Percentiles rank a stretch among this genome's conserved stretches.
Conservation (phyloP, 164 flowering plant genomes). For the Protea cynaroides region DNA sequence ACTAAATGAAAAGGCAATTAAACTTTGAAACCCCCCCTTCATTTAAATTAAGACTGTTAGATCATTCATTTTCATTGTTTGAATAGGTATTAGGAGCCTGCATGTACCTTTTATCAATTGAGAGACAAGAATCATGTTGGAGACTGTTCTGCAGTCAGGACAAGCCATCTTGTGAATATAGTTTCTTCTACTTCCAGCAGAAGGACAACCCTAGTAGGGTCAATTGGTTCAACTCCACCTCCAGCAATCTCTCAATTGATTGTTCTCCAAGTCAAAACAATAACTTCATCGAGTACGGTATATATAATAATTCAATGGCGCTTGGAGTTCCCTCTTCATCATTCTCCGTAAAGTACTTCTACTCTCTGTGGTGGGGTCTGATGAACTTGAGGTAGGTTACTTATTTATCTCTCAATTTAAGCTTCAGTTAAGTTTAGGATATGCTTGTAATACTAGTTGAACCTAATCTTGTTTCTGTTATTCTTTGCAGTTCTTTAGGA, state of each 20-base stretch:
- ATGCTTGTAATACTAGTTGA: no score
- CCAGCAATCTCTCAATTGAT: constrained; percentile 43
- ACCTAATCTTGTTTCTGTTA: no score
- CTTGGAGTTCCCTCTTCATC: no score
- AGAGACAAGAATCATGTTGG: constrained; percentile 68
- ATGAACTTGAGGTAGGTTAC: no score
- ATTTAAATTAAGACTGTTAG: background rate
- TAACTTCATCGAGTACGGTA: constrained; percentile 46
- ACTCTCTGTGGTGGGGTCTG: no score
- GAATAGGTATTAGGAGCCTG: constrained; percentile 56
- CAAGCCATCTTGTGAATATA: constrained; percentile 25
- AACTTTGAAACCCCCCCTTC: no score
- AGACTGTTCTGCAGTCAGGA: constrained; percentile 34
- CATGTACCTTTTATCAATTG: constrained; percentile 67
- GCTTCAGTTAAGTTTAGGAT: no score
- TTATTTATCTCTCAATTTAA: no score
- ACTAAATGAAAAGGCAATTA: no score
- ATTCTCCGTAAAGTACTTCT: no score
- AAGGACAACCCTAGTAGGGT: constrained; percentile 16
- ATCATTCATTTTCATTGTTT: background rate
- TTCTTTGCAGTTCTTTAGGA: no score
- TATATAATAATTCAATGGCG: no score
- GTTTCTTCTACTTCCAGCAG: constrained; percentile 38
- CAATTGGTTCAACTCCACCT: constrained; percentile 36
- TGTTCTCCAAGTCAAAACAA: constrained; percentile 30